A percentile compares a stretch with the other conserved stretches of the same genome.
These are phyloP conservation scores for Schizosaccharomyces octosporus DNA, from an alignment of 805 yeast species.

Conservation along the genomic window DNA sequence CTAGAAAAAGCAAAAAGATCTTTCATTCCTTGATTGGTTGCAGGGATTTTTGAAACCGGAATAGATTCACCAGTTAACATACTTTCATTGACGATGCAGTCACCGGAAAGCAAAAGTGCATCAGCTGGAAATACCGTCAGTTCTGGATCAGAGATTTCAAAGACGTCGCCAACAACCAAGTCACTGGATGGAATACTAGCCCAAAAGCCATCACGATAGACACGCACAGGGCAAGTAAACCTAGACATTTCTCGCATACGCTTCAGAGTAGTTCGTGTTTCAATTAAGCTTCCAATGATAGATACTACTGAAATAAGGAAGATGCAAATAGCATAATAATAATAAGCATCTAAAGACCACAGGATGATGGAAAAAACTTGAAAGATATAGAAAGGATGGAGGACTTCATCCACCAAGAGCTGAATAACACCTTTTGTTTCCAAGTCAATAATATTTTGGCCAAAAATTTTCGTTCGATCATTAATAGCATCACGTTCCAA, in stretches of 20 bases:
- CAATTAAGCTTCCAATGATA: slow-evolving; percentile 57
- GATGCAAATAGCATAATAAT: slow-evolving; percentile 82
- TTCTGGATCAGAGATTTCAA: slow-evolving; percentile 73
- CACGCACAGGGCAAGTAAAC: slow-evolving; percentile 62
- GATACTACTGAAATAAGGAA: slow-evolving; percentile 65
- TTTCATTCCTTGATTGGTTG: slow-evolving; percentile 32
- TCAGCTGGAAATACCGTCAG: slow-evolving; percentile 64
- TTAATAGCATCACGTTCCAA: slow-evolving; percentile 42
- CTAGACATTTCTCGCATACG: slow-evolving; percentile 51
- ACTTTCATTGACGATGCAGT: slow-evolving; percentile 87
- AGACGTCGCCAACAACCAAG: slow-evolving; percentile 86
- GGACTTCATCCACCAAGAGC: slow-evolving; percentile 58
- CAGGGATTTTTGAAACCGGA: slow-evolving; percentile 66
- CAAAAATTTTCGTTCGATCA: slow-evolving; percentile 52
- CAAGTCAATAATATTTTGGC: slow-evolving; percentile 48
- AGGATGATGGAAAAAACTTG: slow-evolving; percentile 76
- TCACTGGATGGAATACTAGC: slow-evolving; percentile 57
- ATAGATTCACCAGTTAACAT: slow-evolving; percentile 97
- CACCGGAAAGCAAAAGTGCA: slow-evolving; percentile 66
- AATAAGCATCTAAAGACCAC: slow-evolving; percentile 83
- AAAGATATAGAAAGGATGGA: slow-evolving; percentile 88
- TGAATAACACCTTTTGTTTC: slow-evolving; percentile 42
- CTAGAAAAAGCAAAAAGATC: not conserved
- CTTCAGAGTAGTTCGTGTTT: slow-evolving; percentile 36
- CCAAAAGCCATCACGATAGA: slow-evolving; percentile 68